These are phyloP conservation scores for Talaromyces sp. DNA, from an alignment of 2,329 filamentous ascomycete genomes.

Conservation along the genomic window DNA sequence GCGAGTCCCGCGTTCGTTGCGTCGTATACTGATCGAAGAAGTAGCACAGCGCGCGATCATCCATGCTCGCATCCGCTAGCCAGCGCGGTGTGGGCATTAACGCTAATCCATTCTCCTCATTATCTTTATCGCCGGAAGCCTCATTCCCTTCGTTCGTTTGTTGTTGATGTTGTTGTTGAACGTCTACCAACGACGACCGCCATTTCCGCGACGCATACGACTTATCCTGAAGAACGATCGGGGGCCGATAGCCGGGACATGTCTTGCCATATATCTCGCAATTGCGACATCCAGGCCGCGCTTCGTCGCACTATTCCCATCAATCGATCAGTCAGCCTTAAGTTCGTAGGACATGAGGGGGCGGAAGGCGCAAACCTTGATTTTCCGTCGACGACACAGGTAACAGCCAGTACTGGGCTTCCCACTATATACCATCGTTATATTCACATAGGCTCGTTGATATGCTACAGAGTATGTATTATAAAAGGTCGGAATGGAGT, in stretches of 20 bases:
- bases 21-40: conserved; percentile 43
- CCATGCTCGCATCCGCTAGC: conserved; percentile 33
- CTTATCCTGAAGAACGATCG: conserved; percentile 36
- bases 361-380: conserved; percentile 31
- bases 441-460: not conserved
- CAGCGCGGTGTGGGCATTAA: conserved; percentile 19
- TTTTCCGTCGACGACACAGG: conserved; percentile 40
- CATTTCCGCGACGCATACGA: conserved; percentile 29
- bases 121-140: not conserved
- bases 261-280: conserved; percentile 35
- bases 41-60: conserved; percentile 39
- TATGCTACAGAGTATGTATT: not conserved
- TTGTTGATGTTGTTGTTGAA: conserved; percentile 23
- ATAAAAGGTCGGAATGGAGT: conserved; percentile 3
- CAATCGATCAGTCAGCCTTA: not conserved
- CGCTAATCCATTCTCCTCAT: not conserved
- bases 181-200: conserved; percentile 8
- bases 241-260: conserved; percentile 38
- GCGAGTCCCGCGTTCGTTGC: conserved; percentile 24
- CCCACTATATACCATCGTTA: conserved; percentile 41
- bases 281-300: conserved; percentile 35
- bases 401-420: conserved; percentile 41
- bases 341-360: conserved; percentile 17
- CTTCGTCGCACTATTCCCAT: conserved; percentile 33
- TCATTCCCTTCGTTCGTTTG: not conserved